These are phyloP conservation scores for Saccharomycopsis malanga DNA, from an alignment of 805 yeast species.

Conservation along the genomic window DNA sequence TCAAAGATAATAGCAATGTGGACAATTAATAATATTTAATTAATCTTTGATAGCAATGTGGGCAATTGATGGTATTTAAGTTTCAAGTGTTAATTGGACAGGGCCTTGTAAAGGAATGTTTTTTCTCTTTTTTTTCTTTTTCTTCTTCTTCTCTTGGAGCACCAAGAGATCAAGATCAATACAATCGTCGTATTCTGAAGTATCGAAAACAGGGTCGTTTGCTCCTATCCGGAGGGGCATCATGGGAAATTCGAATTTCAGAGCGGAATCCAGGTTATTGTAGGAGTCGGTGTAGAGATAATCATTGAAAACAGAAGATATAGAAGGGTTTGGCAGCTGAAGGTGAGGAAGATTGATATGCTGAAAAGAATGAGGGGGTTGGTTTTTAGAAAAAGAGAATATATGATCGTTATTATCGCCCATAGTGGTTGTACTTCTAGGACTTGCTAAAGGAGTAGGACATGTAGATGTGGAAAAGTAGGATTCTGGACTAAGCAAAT, in stretches of 20 bases:
- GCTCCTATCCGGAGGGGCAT: conserved; percentile 13
- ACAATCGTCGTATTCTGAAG: conserved; percentile 13
- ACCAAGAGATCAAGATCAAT: conserved; percentile 17
- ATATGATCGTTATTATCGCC: neutral
- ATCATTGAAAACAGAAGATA: no score
- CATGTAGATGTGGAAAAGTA: neutral
- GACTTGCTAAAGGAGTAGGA: neutral
- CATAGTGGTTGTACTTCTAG: neutral
- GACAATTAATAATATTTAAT: no score
- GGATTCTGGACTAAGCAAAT: neutral
- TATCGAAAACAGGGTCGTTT: conserved; percentile 15
- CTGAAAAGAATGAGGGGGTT: neutral
- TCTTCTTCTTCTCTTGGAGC: conserved; percentile 9
- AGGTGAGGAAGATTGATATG: no score
- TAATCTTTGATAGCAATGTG: no score
- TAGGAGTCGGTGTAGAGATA: neutral
- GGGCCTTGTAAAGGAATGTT: no score
- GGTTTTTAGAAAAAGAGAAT: neutral
- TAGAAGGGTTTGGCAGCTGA: no score
- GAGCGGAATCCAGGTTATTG: neutral
- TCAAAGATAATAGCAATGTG: no score
- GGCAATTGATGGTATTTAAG: no score
- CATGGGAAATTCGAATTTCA: conserved; percentile 8
- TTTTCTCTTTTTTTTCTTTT: conserved; percentile 1
- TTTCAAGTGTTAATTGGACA: no score